Evolutionary conservation across 371 early-diverging fungal species (phyloP), one percentile per base, ranked within the genome.

Genomic region (Mortierella sp.): DNA sequence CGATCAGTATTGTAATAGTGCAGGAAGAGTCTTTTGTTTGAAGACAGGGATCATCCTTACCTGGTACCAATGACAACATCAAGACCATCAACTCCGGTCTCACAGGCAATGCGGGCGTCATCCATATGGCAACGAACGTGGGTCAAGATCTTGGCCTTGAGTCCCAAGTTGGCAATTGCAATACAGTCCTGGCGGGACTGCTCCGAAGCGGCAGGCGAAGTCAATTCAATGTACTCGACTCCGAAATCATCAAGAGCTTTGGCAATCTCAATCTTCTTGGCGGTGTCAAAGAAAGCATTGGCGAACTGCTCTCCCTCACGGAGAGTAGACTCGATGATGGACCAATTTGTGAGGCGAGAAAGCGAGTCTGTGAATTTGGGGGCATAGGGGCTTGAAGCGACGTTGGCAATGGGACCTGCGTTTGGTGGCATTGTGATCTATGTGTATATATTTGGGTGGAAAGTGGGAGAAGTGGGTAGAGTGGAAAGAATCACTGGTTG

Each of bases 231-330:
- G 85, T 98, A 98, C 80, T 98, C 98, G 58, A 97, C 98, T 58
- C 98, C 98, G 79, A 97, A 95, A 21, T 91, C 94, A 82, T 98
- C 98, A 21, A 98, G 89, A 6, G 97, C 97, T 88, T 95, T 96
- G 80, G 98, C 98, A 65, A 98, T 97, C 84, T 95, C 96, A 71
- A 98, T 92, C 88, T 98, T 98, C 88, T 95, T 97, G 74, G 92
- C 96, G 52, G 95, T 95, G 72, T 95, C 94, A 68, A 98, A 98
- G 89, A 97, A 97, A 53, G 98, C 98, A 85, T 97, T 97, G 68
- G 97, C 97, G 85, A 98, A 98, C 86, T 98, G 98, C 82, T 98
- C 98, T 50, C 98, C 98, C 92, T 98, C 97, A 89, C 98, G 88
- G 55, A 98, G 87, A 5, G 98, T 98, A 7, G 97, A 95, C 78